Base-by-base conservation (phyloP, 495 filamentous ascomycete genomes). In the Xylaria venustula region DNA sequence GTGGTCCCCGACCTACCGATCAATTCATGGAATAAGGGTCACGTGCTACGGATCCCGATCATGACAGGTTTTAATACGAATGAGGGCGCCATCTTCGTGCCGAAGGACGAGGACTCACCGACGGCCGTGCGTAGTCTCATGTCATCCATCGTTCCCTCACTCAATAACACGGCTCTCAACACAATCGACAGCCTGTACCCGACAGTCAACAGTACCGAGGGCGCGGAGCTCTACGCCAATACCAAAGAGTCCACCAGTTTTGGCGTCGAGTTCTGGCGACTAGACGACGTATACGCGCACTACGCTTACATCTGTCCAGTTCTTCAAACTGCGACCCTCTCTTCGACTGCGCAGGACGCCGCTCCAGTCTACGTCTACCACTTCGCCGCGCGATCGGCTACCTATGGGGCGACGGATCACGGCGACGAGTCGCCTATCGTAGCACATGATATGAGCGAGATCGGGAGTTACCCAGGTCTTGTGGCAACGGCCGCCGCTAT, bases 261-360 rank as follows among this genome's bases (percentile, higher is more conserved):
- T 7, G 86, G 85, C 0, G 34, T 71, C 3, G 84, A 89, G 65
- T 88, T 79, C 64, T 78, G 78, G 40, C 77, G 87, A 7, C 74
- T 87, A 9, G 85, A 88, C 60, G 81, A 84, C 26, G 83, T 83
- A 0, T 89, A 89, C 56, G 81, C 75, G 0, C 85, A 90, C 63
- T 90, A 88, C 69, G 85, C 85, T 0, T 88, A 88, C 54, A 83
- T 87, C 40, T 85, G 83, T 30, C 86, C 86, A 0, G 85, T 89
- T 0, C 75, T 86, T 2, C 84, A 88, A 62, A 84, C 85, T 2
- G 85, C 82, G 3, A 71, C 81, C 28, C 80, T 81, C 30, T 75
- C 81, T 0, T 75, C 81, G 0, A 63, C 58, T 1, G 58, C 60
- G 0, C 7, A 36, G 0, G 66, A 74, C 28, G 72, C 71, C 0